Evolutionary conservation across 352 stramenopile species (phyloP), one percentile per base, ranked within the genome.

Genomic region (Aphanomyces stellatus): DNA sequence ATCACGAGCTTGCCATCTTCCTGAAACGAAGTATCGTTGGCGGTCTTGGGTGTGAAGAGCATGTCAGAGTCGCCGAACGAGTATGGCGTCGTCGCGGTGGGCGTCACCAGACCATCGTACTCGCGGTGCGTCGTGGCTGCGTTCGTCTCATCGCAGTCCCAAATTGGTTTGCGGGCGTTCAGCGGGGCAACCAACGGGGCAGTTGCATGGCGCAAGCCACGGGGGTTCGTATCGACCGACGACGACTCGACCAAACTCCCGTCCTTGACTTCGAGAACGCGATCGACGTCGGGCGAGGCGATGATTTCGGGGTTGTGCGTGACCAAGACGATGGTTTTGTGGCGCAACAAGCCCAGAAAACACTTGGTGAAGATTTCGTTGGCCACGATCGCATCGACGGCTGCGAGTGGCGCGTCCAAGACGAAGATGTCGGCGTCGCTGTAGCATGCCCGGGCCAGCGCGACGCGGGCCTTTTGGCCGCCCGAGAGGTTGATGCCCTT

Each of bases 311-410:
- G 48, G 40, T 80, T 80, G 22, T 78, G 55, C 65, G 88, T 96
- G 1, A 93, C 89, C n/a, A 96, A 73, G 40, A 97, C 65, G 3
- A 95, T 75, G 31, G 76, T 87, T 41, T 72, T 72, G 64, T 84
- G 24, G 22, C 66, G 59, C 25, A 95, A 68, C 40, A 76, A 33
- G 6, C 71, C 31, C n/a, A 17, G 49, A 59, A 97, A 89, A 61
- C 80, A 91, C 27, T 95, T 63, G 11, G 89, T 60, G 68, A 97
- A 97, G 15, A 97, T 61, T 71, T 92, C 79, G 51, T 80, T 81
- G 19, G 76, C 88, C 33, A 98, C 91, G 72, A 97, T 85, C 48
- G 82, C 84, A 75, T 98, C 91, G 1, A 98, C 91, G n/a, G 90
- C 89, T 37, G 24, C 15, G 10, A 62, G 28, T n/a, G 53, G 53